A percentile compares a stretch with the other conserved stretches of the same genome.
Evolutionary conservation across 148 eudicot genomes (phyloP).

Genomic region (Agrostemma githago): DNA sequence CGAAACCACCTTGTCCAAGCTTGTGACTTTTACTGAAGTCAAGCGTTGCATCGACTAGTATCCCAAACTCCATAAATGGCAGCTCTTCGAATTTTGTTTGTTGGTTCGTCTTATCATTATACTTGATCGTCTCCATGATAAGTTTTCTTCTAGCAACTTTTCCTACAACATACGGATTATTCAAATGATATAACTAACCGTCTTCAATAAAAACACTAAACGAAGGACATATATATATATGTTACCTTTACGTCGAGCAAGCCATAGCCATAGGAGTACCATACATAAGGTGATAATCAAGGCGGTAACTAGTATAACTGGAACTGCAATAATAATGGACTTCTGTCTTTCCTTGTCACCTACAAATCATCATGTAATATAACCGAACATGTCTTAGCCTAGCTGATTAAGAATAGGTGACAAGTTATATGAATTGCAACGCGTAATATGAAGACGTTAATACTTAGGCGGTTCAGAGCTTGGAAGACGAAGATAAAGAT

Average conservation of each 20-base stretch:
- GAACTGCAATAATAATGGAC: not conserved
- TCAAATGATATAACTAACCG: too few relatives aligned
- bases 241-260: conserved; percentile 2
- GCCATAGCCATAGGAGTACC: not conserved
- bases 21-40: not conserved
- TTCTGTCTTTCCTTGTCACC: conserved; percentile 7
- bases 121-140: conserved; percentile 1
- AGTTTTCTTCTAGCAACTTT: not conserved
- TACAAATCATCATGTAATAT: not conserved
- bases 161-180: not conserved
- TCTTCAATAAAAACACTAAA: not conserved
- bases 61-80: not conserved
- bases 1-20: too few relatives aligned
- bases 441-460: too few relatives aligned
- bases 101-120: not conserved
- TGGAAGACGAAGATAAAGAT: conserved; percentile 11
- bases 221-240: not conserved
- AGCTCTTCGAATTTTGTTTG: not conserved
- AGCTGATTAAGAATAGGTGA: too few relatives aligned
- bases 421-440: too few relatives aligned
- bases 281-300: not conserved
- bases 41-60: not conserved
- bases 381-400: not conserved
- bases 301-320: not conserved
- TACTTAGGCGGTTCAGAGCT: conserved; percentile 10